Evolutionary conservation across 805 yeast genomes (phyloP).

Genomic region (Brettanomyces sp.): DNA sequence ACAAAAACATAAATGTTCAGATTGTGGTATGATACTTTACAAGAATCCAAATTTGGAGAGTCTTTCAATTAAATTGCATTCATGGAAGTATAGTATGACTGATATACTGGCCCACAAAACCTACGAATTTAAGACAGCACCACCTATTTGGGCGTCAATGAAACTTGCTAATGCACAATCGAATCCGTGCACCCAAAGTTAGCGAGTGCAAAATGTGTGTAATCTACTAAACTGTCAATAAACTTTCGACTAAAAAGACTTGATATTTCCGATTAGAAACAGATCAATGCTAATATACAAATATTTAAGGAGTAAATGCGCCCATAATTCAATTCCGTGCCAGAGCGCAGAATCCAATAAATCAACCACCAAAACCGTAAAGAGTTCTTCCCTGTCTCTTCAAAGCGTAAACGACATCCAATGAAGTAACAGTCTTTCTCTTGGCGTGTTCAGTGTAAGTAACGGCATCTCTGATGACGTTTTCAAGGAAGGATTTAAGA

Average conservation of each 20-base stretch:
- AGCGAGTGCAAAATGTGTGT: too few species aligned
- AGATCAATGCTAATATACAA: constrained; percentile 4
- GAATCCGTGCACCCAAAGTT: too few species aligned
- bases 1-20: constrained; percentile 17
- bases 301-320: background rate
- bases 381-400: constrained; percentile 99
- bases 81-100: constrained; percentile 24
- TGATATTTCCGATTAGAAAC: constrained; percentile 1
- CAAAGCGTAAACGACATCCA: constrained; percentile 97
- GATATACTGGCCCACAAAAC: background rate
- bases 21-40: constrained; percentile 23
- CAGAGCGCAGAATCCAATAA: background rate
- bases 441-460: constrained; percentile 99
- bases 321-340: background rate
- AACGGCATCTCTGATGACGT: constrained; percentile 98
- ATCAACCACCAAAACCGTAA: constrained; percentile 99
- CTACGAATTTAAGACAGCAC: background rate
- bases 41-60: constrained; percentile 19
- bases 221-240: too few species aligned
- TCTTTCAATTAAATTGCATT: constrained; percentile 35
- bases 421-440: constrained; percentile 99
- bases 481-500: constrained; percentile 89
- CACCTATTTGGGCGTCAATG: background rate
- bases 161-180: background rate
- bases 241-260: background rate